These are phyloP conservation scores for Leucosporidium scottii DNA, from an alignment of 768 basidiomycete species.

Conservation along the genomic window DNA sequence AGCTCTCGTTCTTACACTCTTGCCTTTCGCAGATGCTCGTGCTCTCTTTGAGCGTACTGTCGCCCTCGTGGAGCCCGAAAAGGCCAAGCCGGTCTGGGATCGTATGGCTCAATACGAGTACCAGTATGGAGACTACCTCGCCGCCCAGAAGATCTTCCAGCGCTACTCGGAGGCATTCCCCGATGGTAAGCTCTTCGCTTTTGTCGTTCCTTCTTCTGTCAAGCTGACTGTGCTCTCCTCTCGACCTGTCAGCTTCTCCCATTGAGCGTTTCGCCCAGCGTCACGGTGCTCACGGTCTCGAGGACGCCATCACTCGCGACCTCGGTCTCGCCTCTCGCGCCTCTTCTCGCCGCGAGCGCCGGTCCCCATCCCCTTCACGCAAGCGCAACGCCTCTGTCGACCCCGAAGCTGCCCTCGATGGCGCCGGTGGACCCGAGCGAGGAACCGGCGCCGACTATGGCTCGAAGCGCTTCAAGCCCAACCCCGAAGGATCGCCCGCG, in stretches of 20 bases:
- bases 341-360: not conserved
- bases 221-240: not conserved
- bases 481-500: conserved; percentile 2
- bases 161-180: conserved; percentile 83
- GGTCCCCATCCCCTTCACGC: conserved; percentile 16
- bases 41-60: conserved; percentile 90
- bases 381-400: conserved; percentile 32
- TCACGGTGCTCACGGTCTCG: conserved; percentile 60
- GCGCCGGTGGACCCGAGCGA: not conserved
- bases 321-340: conserved; percentile 55
- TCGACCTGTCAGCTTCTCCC: conserved; percentile 59
- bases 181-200: conserved; percentile 51
- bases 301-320: conserved; percentile 81
- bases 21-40: conserved; percentile 64
- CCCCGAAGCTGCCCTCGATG: not conserved
- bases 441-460: not conserved
- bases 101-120: conserved; percentile 94
- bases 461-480: conserved; percentile 1
- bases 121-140: conserved; percentile 84
- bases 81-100: conserved; percentile 84
- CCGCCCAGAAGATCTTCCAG: conserved; percentile 78
- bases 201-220: conserved; percentile 1
- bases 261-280: conserved; percentile 60
- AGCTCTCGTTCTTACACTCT: conserved; percentile 1
- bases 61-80: conserved; percentile 57